These are phyloP conservation scores for Schizosaccharomyces cryophilus DNA, from an alignment of 805 yeast species.

Conservation along the genomic window DNA sequence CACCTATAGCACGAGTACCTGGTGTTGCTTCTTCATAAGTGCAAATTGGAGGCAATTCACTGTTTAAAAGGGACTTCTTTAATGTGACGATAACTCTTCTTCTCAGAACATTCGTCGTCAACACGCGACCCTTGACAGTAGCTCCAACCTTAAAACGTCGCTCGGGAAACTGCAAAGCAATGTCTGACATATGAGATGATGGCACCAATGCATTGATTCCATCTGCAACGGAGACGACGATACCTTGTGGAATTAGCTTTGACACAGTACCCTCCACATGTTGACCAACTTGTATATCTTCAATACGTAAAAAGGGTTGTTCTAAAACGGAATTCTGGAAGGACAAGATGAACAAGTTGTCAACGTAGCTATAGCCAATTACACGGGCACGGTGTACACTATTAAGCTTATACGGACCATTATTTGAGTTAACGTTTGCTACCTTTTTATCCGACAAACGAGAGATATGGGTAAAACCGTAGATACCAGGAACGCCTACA, in stretches of 20 bases:
- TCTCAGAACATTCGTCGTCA: constrained; percentile 22
- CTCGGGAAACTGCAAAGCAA: constrained; percentile 68
- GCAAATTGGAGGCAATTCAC: constrained; percentile 13
- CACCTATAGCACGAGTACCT: constrained; percentile 37
- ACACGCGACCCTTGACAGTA: constrained; percentile 51
- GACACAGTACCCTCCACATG: constrained; percentile 27
- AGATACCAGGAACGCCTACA: constrained; percentile 23
- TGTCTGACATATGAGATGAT: constrained; percentile 55
- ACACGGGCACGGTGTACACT: constrained; percentile 57
- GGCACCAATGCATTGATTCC: constrained; percentile 52
- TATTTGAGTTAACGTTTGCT: constrained; percentile 13
- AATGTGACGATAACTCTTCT: constrained; percentile 39
- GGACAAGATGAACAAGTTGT: constrained; percentile 41
- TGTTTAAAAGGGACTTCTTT: constrained; percentile 57
- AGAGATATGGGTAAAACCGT: constrained; percentile 63
- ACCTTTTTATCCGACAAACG: constrained; percentile 20
- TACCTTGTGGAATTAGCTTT: constrained; percentile 39
- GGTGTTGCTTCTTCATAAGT: constrained; percentile 27
- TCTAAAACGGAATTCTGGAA: constrained; percentile 40
- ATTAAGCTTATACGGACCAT: constrained; percentile 26
- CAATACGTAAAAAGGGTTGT: constrained; percentile 38
- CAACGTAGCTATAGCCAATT: constrained; percentile 40
- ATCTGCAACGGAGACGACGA: constrained; percentile 39
- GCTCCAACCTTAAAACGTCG: constrained; percentile 71
- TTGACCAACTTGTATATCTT: constrained; percentile 60